phyloP scores from a whole-genome alignment of 202 grass and related monocot species.

The Brachypodium distachyon region DNA sequence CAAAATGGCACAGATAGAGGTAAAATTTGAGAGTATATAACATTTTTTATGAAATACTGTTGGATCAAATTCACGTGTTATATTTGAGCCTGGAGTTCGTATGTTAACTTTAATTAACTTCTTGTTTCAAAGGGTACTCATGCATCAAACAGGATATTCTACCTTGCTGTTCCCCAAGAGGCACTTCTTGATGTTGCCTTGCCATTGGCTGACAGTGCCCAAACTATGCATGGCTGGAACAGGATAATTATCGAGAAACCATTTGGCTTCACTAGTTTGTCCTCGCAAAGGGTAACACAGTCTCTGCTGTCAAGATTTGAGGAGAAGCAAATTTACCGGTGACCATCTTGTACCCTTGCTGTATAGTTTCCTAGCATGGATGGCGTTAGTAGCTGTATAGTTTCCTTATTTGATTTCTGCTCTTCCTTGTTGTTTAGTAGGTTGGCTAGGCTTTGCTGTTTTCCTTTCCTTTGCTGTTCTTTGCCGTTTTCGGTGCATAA shows the following conservation, averaged over 20 bases:
- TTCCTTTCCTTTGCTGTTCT: too few relatives aligned
- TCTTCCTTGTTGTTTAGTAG: too few relatives aligned
- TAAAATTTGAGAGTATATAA: background rate
- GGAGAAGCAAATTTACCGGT: slow-evolving; percentile 95
- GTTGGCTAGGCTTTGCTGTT: too few relatives aligned
- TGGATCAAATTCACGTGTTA: background rate
- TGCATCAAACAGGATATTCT: slow-evolving; percentile 87
- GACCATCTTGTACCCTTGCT: slow-evolving; percentile 10
- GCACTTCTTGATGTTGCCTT: slow-evolving; percentile 81
- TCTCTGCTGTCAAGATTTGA: slow-evolving; percentile 71
- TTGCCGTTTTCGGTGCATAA: too few relatives aligned
- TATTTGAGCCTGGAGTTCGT: background rate
- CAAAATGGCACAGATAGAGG: slow-evolving; percentile 74
- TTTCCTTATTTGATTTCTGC: too few relatives aligned
- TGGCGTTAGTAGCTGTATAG: too few relatives aligned
- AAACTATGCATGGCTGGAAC: slow-evolving; percentile 77
- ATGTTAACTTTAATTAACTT: background rate
- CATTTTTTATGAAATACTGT: background rate
- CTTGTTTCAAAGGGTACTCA: slow-evolving; percentile 43
- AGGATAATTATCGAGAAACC: slow-evolving; percentile 96
- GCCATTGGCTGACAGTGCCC: slow-evolving; percentile 56
- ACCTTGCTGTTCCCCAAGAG: slow-evolving; percentile 94
- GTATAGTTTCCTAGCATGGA: too few relatives aligned
- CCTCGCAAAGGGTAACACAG: slow-evolving; percentile 52
- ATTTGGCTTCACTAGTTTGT: slow-evolving; percentile 84